Percentiles rank a stretch among this genome's conserved stretches.
Conservation (phyloP, 2,329 filamentous ascomycete species). For the Clonostachys sp. region DNA sequence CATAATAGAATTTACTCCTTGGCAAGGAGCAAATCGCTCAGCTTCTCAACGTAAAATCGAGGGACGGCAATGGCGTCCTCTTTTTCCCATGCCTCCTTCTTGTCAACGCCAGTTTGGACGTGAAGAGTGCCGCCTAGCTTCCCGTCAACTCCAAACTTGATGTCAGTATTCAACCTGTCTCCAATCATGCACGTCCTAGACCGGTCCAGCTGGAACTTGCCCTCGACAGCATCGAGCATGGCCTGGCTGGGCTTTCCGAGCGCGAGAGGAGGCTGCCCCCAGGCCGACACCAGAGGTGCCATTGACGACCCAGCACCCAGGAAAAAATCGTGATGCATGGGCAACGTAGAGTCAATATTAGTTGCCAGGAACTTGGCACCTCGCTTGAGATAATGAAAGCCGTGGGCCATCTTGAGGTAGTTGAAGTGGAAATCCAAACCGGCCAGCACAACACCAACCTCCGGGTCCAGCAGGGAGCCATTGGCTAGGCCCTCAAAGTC, state of each 20-base stretch:
- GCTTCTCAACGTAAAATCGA: constrained; percentile 75
- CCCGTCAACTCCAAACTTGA: constrained; percentile 89
- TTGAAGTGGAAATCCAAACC: constrained; percentile 94
- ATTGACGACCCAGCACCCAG: constrained; percentile 84
- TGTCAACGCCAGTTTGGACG: constrained; percentile 84
- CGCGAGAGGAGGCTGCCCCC: constrained; percentile 64
- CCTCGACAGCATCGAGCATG: constrained; percentile 99
- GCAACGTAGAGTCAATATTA: constrained; percentile 87
- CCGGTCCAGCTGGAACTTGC: constrained; percentile 86
- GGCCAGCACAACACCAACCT: constrained; percentile 84
- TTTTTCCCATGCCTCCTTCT: constrained; percentile 77
- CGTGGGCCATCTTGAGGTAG: constrained; percentile 85
- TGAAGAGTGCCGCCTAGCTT: constrained; percentile 86
- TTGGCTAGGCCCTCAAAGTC: constrained; percentile 80
- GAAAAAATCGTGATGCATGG: constrained; percentile 77
- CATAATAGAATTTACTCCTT: constrained; percentile 7
- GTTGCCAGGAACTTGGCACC: constrained; percentile 89
- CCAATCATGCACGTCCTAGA: constrained; percentile 91
- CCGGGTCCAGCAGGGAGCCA: constrained; percentile 71
- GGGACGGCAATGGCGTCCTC: constrained; percentile 67
- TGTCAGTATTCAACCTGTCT: constrained; percentile 91
- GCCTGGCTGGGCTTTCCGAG: constrained; percentile 95
- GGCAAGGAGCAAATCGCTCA: constrained; percentile 64
- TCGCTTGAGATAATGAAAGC: constrained; percentile 77
- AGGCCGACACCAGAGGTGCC: constrained; percentile 72